Percentiles rank a stretch among this genome's conserved stretches.
Conservation (phyloP, 345 rosid species). For the Triadica sebifera region DNA sequence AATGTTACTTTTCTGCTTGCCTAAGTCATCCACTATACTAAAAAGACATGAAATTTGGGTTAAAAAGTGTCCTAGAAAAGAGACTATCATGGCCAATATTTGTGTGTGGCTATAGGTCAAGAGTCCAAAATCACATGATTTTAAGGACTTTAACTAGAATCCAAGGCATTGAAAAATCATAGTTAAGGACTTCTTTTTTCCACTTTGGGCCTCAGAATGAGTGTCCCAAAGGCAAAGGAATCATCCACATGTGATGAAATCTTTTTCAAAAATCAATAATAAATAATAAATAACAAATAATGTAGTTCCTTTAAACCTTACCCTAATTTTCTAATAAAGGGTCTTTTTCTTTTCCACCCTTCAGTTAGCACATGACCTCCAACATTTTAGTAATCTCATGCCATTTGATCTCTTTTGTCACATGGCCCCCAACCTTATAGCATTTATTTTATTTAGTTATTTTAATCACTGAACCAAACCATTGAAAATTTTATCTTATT, state of each 20-base stretch:
- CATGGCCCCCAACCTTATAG: constrained; percentile 31
- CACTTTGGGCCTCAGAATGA: constrained; percentile 32
- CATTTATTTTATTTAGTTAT: background rate
- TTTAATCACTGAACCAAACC: no score
- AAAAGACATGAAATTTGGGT: constrained; percentile 8
- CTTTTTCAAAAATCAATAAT: background rate
- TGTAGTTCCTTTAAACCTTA: constrained; percentile 14
- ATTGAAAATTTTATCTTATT: background rate
- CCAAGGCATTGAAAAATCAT: constrained; percentile 36
- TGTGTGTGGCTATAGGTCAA: constrained; percentile 11
- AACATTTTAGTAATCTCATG: constrained; percentile 24
- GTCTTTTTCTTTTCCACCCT: constrained; percentile 17
- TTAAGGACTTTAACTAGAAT: constrained; percentile 41
- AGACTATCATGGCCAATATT: constrained; percentile 4
- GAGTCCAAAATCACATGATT: constrained; percentile 36
- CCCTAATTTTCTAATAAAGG: constrained; percentile 25
- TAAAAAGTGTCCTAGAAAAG: background rate
- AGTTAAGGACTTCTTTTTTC: constrained; percentile 20
- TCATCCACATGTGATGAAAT: constrained; percentile 34
- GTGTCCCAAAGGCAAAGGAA: constrained; percentile 43
- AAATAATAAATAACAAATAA: constrained; percentile 12
- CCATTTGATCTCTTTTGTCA: constrained; percentile 26
- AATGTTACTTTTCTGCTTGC: constrained; percentile 20
- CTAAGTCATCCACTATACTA: background rate
- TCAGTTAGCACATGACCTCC: constrained; percentile 41